Conservation (phyloP, 1,139 yeast genomes). For the Diutina neorugosa region DNA sequence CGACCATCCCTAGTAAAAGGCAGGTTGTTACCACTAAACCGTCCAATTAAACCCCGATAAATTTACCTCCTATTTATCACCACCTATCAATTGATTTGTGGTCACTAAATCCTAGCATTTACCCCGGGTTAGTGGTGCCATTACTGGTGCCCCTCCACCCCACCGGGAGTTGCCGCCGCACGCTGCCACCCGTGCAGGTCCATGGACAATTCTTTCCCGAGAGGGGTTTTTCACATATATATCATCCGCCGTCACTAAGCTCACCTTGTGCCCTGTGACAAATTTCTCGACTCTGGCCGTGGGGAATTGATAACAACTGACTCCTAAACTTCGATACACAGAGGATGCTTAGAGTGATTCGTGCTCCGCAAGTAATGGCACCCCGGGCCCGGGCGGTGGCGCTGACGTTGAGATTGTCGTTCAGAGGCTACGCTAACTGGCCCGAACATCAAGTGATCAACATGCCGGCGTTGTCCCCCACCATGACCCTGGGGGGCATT, state of each 20-base stretch:
- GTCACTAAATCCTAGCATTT: not conserved
- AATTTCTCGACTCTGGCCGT: not conserved
- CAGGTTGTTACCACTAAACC: too few relatives aligned
- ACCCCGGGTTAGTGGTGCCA: too few relatives aligned
- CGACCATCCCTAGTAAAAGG: not conserved
- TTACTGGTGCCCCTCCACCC: not conserved
- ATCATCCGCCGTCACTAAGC: not conserved
- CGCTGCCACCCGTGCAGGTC: not conserved
- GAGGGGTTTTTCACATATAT: not conserved
- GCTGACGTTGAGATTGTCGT: not conserved
- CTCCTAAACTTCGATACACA: not conserved
- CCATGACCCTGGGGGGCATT: constrained; percentile 92
- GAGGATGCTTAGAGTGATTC: constrained; percentile 4
- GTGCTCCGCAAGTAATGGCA: not conserved
- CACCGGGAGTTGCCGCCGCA: not conserved
- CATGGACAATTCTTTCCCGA: not conserved
- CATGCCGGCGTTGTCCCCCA: constrained; percentile 94
- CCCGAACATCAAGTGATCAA: constrained; percentile 49
- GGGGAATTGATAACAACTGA: not conserved
- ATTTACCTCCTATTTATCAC: too few relatives aligned
- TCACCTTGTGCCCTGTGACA: not conserved
- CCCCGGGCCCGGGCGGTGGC: not conserved
- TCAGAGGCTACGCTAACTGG: constrained; percentile 3
- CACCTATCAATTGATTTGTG: too few relatives aligned
- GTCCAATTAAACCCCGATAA: too few relatives aligned